Percentiles rank a stretch among this genome's conserved stretches.
phyloP scores from a whole-genome alignment of 2,329 filamentous ascomycete genomes.

The Torrubiella hemipterigena region DNA sequence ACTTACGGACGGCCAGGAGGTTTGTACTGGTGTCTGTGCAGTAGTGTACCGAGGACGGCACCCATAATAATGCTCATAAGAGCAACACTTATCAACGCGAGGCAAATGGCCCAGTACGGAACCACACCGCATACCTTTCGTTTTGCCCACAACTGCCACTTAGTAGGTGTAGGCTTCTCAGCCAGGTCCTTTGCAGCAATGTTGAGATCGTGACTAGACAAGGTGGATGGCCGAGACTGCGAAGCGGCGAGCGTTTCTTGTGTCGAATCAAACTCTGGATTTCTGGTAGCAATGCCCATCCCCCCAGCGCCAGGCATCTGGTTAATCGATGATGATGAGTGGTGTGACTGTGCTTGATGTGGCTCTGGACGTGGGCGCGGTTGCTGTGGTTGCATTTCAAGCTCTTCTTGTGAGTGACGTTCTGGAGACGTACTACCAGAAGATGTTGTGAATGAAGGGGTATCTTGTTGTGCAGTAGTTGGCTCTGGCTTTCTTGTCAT shows the following conservation, averaged over 20 bases:
- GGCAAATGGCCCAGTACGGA: constrained; percentile 48
- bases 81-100: constrained; percentile 34
- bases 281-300: constrained; percentile 45
- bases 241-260: constrained; percentile 40
- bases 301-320: constrained; percentile 48
- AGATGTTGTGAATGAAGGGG: constrained; percentile 5
- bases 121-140: constrained; percentile 46
- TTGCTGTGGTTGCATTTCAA: background rate
- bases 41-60: constrained; percentile 39
- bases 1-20: too few species aligned
- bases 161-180: constrained; percentile 35
- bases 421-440: background rate
- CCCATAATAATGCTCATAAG: constrained; percentile 44
- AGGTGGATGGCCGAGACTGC: constrained; percentile 37
- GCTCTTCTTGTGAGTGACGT: background rate
- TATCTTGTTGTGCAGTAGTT: constrained; percentile 2
- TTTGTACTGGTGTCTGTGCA: too few species aligned
- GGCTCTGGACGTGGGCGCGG: too few species aligned
- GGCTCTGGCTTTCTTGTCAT: constrained; percentile 41
- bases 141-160: constrained; percentile 42
- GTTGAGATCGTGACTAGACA: constrained; percentile 44
- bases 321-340: too few species aligned
- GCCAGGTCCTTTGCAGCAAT: constrained; percentile 29
- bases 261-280: constrained; percentile 49
- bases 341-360: too few species aligned